Evolutionary conservation across 192 early-diverging fungal species (phyloP), one percentile per base, ranked within the genome.

Genomic region (Chytriomyces sp.): DNA sequence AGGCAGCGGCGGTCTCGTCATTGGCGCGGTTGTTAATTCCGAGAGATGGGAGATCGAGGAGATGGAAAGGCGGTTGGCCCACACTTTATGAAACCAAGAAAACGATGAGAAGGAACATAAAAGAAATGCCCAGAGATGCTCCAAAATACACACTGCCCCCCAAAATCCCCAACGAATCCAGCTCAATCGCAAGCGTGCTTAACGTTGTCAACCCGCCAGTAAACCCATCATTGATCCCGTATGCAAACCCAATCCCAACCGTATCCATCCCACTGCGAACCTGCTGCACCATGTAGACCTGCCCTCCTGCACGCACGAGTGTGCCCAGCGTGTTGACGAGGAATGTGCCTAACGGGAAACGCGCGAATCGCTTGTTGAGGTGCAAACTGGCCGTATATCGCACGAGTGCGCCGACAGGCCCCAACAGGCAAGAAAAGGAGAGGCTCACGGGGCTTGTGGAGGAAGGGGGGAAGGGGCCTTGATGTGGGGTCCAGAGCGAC

Each of bases 181-280:
- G 26, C 68, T 70, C 68, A 39, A 26, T 59, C 25, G 68, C 68
- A 39, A 70, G 39, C 36, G 68, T 70, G 25, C 41, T 52, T 39
- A 70, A 39, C 12, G 68, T 70, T 36, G 68, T 59, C 19, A 70
- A 31, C n/a, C 55, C 68, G 5, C 68, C 68, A 2, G 56, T 59
- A 38, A 70, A 70, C 38, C 68, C 68, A 30, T 70, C 68, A 25
- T 55, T 55, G 28, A 70, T 22, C n/a, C 36, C 68, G 2, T 3
- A 38, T 30, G 40, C 37, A 25, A 58, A 17, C 14, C 26, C 60
- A 28, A 36, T 36, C 10, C 10, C 33, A 1, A 33, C 8, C 7
- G 8, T 7, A 25, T 57, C 14, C 56, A 14, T 28, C 14, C 7
- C 30, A 0, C 31, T 19, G 17, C 60, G 32, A 4, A 1, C 22